Evolutionary conservation across 176 grass and related monocot genomes (phyloP), one percentile per base, ranked within the genome.

Genomic region (Rhynchospora pubera): DNA sequence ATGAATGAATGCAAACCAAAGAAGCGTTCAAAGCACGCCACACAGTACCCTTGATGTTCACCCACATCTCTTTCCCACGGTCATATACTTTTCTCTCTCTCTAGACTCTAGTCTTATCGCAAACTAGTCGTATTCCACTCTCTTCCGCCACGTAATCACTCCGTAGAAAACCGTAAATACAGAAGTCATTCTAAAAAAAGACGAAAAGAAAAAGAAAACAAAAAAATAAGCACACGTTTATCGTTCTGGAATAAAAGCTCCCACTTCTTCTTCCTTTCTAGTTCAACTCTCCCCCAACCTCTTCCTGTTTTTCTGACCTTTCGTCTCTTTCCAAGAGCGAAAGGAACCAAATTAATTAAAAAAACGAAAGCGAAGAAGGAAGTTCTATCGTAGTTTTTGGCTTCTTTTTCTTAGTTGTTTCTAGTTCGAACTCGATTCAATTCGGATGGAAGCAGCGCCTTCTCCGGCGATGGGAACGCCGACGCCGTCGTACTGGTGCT

Each of bases 401-500:
- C 14, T 73, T 47, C 48, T 4, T n/a, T 32, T 81, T 57, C 83
- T 62, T 93, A 26, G 10, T 24, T 62, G n/a, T 19, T 76, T 22
- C 6, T 9, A 7, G 34, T 34, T 12, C 68, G 30, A 86, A 81
- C 69, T 73, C 56, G 79, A 23, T 79, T 3, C 4, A 2, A 4
- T 39, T 39, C 50, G 22, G 44, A 23, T 73, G 79, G 56, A 77
- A 56, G n/a, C 5, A 82, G 67, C 79, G 7, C 22, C 90, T 3
- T 87, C 85, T 0, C 80, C 87, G 10, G 65, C 83, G 0, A 65
- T 59, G 1, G 52, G 55, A 22, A 13, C 85, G 16, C 10, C 84
- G 10, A 62, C 89, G 53, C 59, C 88, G 58, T 86, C 88, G 9
- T 99, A 99, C 89, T 99, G 97, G 97, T 99, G 97, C 91, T 99